These are phyloP conservation scores for Raffaelea arxii DNA, from an alignment of 2,329 filamentous ascomycete species.

Conservation along the genomic window DNA sequence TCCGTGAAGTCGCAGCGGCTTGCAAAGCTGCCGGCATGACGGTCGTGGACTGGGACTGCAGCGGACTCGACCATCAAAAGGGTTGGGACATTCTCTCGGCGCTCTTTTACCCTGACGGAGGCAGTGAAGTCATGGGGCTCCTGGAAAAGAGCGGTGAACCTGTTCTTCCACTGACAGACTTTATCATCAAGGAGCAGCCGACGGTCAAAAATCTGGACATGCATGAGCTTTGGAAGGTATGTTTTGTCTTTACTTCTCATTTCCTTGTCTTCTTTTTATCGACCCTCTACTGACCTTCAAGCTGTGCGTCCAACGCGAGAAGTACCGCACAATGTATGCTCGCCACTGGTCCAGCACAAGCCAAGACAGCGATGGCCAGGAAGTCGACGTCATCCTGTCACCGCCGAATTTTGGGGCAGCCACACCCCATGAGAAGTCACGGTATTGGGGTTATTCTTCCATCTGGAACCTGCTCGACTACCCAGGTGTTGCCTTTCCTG, in stretches of 20 bases:
- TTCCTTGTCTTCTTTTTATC: no score
- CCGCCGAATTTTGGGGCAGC: neutral
- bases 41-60: constrained; percentile 12
- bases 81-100: constrained; percentile 19
- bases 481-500: constrained; percentile 44
- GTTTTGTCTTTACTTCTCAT: no score
- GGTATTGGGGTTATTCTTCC: constrained; percentile 1
- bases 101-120: constrained; percentile 41
- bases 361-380: constrained; percentile 1
- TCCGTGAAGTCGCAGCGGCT: constrained; percentile 32
- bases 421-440: neutral
- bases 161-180: constrained; percentile 30
- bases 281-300: no score
- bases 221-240: no score
- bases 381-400: constrained; percentile 2
- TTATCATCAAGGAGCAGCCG: constrained; percentile 16
- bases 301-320: constrained; percentile 12
- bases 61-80: constrained; percentile 9
- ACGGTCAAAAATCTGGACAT: no score
- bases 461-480: constrained; percentile 33
- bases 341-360: constrained; percentile 12
- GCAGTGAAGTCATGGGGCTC: constrained; percentile 28
- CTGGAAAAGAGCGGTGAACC: constrained; percentile 37
- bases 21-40: constrained; percentile 5
- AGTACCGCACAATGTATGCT: constrained; percentile 13